phyloP scores from a whole-genome alignment of 345 rosid species.

The Populus deltoides region DNA sequence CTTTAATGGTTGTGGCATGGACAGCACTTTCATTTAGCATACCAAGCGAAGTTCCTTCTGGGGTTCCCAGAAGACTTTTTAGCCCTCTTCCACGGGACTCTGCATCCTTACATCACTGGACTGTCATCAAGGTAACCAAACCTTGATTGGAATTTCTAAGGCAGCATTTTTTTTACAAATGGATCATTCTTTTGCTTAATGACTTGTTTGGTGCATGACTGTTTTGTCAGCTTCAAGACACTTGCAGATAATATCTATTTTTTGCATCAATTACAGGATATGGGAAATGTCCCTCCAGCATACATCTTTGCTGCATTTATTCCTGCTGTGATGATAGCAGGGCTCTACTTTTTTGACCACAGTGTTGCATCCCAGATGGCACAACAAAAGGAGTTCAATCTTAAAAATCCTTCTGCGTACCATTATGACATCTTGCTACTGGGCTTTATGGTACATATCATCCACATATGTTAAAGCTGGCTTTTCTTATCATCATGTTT shows the following conservation, averaged over 20 bases:
- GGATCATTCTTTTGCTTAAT: not conserved
- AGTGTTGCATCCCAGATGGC: conserved; percentile 82
- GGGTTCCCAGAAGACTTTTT: conserved; percentile 74
- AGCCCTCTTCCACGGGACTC: conserved; percentile 74
- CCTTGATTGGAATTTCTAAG: not conserved
- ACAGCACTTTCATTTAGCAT: conserved; percentile 54
- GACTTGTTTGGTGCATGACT: not conserved
- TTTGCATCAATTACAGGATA: conserved; percentile 46
- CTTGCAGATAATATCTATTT: too few relatives aligned
- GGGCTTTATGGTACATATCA: conserved; percentile 55
- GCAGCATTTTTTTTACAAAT: not conserved
- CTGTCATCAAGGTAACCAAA: conserved; percentile 56
- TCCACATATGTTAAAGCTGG: not conserved
- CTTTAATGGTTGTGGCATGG: conserved; percentile 79
- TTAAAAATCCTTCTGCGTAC: conserved; percentile 77
- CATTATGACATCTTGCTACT: conserved; percentile 72
- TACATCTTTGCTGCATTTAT: conserved; percentile 69
- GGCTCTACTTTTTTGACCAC: conserved; percentile 83
- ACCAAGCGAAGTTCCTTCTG: conserved; percentile 53
- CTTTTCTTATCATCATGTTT: not conserved
- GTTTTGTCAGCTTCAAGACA: not conserved
- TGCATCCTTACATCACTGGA: conserved; percentile 61
- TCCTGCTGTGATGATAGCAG: conserved; percentile 78
- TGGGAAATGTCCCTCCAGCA: conserved; percentile 56
- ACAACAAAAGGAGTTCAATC: conserved; percentile 82